These are phyloP conservation scores for Mycena maculata DNA, from an alignment of 768 basidiomycete species.

Conservation along the genomic window DNA sequence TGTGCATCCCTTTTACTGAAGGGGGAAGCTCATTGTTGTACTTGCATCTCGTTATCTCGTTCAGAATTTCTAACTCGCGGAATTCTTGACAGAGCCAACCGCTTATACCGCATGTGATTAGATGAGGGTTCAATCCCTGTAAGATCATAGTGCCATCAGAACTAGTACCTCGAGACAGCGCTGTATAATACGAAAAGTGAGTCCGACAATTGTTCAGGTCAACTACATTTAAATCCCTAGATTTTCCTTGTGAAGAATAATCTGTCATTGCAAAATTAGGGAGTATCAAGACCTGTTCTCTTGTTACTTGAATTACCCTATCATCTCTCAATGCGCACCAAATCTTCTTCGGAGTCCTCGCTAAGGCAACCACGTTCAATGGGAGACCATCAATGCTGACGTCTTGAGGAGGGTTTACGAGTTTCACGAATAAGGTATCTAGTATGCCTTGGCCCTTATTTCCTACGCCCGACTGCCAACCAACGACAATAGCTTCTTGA, in stretches of 20 bases:
- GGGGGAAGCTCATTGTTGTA: conserved; percentile 36
- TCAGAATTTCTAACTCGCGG: conserved; percentile 47
- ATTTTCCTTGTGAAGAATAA: conserved; percentile 49
- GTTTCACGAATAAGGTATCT: conserved; percentile 45
- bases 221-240: conserved; percentile 39
- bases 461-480: conserved; percentile 39
- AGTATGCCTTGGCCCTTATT: conserved; percentile 30
- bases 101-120: conserved; percentile 41
- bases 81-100: conserved; percentile 48
- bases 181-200: conserved; percentile 47
- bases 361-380: conserved; percentile 45
- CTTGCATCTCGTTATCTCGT: conserved; percentile 45
- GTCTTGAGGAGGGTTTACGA: conserved; percentile 39
- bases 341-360: not conserved
- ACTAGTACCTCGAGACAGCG: conserved; percentile 41
- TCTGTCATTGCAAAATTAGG: conserved; percentile 50
- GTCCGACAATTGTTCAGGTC: conserved; percentile 38
- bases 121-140: conserved; percentile 38
- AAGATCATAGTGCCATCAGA: conserved; percentile 41
- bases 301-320: conserved; percentile 22
- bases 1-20: conserved; percentile 24
- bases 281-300: conserved; percentile 41
- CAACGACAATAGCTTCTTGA: conserved; percentile 43
- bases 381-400: conserved; percentile 42
- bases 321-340: conserved; percentile 34